phyloP scores from a whole-genome alignment of 2,329 filamentous ascomycete genomes.

The Pyricularia sp. region DNA sequence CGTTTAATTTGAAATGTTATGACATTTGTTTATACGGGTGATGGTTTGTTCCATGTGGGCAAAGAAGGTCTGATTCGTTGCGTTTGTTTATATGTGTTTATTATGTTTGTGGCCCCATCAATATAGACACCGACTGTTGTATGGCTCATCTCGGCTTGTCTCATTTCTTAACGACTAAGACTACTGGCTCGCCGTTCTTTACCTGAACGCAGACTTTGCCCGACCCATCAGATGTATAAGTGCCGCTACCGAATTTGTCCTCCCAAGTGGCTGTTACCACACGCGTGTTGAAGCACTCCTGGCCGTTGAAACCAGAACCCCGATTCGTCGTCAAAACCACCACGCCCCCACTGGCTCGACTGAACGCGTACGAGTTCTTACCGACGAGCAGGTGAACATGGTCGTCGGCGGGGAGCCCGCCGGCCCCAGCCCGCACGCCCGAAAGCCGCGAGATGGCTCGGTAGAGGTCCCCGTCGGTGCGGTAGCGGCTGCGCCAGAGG shows the following conservation, averaged over 20 bases:
- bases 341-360: background rate
- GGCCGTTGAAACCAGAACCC: background rate
- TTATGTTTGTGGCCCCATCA: background rate
- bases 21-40: background rate
- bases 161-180: background rate
- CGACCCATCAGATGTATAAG: background rate
- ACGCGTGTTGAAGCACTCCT: background rate
- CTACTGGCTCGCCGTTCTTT: background rate
- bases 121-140: background rate
- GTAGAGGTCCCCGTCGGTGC: slow-evolving; percentile 37
- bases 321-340: background rate
- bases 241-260: background rate
- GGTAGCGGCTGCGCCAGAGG: slow-evolving; percentile 44
- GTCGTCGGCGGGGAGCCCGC: background rate
- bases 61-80: background rate
- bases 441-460: background rate
- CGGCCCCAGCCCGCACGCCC: background rate
- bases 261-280: background rate
- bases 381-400: background rate
- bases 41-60: background rate
- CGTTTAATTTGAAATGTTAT: background rate
- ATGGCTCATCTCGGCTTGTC: background rate
- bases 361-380: background rate
- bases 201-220: background rate
- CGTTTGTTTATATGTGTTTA: background rate